Evolutionary conservation across 305 asterid genomes (phyloP).

Genomic region (Fraxinus albicans): DNA sequence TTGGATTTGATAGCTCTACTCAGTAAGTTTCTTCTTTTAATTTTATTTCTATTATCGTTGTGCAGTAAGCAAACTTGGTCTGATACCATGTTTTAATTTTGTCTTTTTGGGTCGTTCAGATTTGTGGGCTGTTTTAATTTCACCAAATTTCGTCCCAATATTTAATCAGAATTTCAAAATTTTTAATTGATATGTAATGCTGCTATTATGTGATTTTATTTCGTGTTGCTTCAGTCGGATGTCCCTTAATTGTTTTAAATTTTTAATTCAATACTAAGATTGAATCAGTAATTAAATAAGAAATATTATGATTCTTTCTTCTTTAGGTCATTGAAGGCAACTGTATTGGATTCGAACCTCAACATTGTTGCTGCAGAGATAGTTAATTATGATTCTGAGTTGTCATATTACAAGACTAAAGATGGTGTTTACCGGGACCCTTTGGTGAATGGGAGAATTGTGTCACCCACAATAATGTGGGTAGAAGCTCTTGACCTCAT

Average conservation of each 20-base stretch:
- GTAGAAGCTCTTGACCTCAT: conserved; percentile 74
- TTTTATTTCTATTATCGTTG: background rate
- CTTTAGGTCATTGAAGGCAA: conserved; percentile 74
- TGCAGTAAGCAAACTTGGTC: background rate
- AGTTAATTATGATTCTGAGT: conserved; percentile 62
- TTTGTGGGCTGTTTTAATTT: background rate
- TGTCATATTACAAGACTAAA: conserved; percentile 64
- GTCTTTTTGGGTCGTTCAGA: background rate
- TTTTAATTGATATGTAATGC: background rate
- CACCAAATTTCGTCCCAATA: background rate
- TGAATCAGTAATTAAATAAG: conserved; percentile 15
- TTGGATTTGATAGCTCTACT: conserved; percentile 66
- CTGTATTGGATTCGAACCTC: conserved; percentile 59
- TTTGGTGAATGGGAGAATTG: conserved; percentile 55
- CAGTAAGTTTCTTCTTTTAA: conserved; percentile 39
- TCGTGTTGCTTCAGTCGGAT: background rate
- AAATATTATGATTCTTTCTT: background rate
- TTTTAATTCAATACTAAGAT: conserved; percentile 1
- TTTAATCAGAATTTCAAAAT: background rate
- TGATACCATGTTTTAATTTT: background rate
- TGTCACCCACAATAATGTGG: conserved; percentile 80
- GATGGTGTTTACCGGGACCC: conserved; percentile 71
- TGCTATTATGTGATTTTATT: background rate
- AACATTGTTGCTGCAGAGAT: conserved; percentile 48
- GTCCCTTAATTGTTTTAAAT: background rate